A percentile compares a stretch with the other conserved stretches of the same genome.
These are phyloP conservation scores for Trichoderma lentiforme DNA, from an alignment of 2,329 filamentous ascomycete species.

Conservation along the genomic window DNA sequence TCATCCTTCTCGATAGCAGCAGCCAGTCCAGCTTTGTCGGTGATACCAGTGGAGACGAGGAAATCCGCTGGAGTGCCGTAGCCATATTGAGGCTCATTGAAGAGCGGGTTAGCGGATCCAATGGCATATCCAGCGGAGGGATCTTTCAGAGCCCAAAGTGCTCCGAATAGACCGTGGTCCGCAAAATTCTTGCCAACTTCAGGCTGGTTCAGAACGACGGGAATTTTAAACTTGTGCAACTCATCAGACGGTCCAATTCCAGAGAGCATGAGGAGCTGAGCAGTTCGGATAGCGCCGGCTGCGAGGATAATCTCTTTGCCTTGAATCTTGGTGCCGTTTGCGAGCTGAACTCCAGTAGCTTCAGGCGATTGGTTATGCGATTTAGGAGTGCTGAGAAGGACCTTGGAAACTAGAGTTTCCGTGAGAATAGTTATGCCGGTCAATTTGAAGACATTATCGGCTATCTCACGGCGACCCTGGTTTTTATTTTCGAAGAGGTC, in stretches of 20 bases:
- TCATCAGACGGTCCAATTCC: slow-evolving; percentile 43
- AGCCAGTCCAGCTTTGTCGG: slow-evolving; percentile 28
- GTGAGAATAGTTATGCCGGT: slow-evolving; percentile 27
- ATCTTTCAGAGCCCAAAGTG: slow-evolving; percentile 33
- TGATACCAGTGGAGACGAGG: slow-evolving; percentile 30
- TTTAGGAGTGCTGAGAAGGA: slow-evolving; percentile 20
- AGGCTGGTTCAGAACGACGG: neutral
- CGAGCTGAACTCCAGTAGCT: slow-evolving; percentile 25
- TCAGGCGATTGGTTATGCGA: neutral
- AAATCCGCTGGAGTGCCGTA: slow-evolving; percentile 38
- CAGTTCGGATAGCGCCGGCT: slow-evolving; percentile 48
- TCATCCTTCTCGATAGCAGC: slow-evolving; percentile 35
- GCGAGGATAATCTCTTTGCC: slow-evolving; percentile 44
- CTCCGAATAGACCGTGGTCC: slow-evolving; percentile 29
- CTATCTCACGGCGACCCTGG: slow-evolving; percentile 24
- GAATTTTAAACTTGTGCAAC: slow-evolving; percentile 40
- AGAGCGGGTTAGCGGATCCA: slow-evolving; percentile 35
- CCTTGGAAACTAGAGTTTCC: slow-evolving; percentile 24
- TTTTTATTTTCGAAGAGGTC: slow-evolving; percentile 27
- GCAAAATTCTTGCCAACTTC: slow-evolving; percentile 48
- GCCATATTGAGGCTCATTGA: slow-evolving; percentile 35
- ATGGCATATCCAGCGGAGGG: slow-evolving; percentile 32
- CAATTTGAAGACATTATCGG: slow-evolving; percentile 24
- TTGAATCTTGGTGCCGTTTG: slow-evolving; percentile 26
- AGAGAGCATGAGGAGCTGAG: slow-evolving; percentile 49